Conservation (phyloP, 2,329 filamentous ascomycete genomes). For the Metarhizium guizhouense region DNA sequence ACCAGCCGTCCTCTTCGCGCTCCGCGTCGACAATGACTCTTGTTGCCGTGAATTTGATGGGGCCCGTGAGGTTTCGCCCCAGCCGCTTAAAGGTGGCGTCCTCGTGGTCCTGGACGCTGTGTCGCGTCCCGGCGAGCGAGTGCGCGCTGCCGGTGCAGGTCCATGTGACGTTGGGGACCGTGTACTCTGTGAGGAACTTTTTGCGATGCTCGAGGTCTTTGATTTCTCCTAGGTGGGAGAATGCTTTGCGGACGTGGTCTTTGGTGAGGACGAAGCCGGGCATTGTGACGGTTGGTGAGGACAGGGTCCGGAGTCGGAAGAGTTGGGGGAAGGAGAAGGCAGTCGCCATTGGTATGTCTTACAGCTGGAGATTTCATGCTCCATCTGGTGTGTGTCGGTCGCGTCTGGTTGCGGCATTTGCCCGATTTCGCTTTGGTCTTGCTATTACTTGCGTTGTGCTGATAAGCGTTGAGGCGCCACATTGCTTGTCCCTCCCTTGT, state of each 20-base stretch:
- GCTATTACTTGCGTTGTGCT: too few relatives aligned
- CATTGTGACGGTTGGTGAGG: slow-evolving; percentile 2
- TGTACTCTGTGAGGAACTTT: slow-evolving; percentile 11
- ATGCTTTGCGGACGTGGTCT: slow-evolving; percentile 11
- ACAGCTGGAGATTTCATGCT: too few relatives aligned
- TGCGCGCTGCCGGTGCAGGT: slow-evolving; percentile 15
- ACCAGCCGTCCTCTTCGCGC: slow-evolving; percentile 12
- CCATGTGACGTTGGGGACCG: slow-evolving; percentile 13
- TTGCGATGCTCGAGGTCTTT: slow-evolving; percentile 7
- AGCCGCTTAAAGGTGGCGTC: slow-evolving; percentile 13
- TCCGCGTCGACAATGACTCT: slow-evolving; percentile 15
- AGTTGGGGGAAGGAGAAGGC: background rate
- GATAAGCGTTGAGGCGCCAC: too few relatives aligned
- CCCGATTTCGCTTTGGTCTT: too few relatives aligned
- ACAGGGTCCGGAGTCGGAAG: background rate
- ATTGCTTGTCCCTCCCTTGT: too few relatives aligned
- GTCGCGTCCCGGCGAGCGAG: slow-evolving; percentile 14
- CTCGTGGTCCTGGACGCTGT: slow-evolving; percentile 10
- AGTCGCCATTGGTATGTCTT: too few relatives aligned
- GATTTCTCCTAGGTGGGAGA: slow-evolving; percentile 12
- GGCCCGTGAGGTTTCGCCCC: slow-evolving; percentile 10
- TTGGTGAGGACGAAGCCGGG: slow-evolving; percentile 14
- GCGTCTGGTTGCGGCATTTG: too few relatives aligned
- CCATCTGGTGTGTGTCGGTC: too few relatives aligned
- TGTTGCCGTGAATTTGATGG: slow-evolving; percentile 13